Evolutionary conservation across 2,329 filamentous ascomycete species (phyloP).

Genomic region (Diaporthe citrichinensis): DNA sequence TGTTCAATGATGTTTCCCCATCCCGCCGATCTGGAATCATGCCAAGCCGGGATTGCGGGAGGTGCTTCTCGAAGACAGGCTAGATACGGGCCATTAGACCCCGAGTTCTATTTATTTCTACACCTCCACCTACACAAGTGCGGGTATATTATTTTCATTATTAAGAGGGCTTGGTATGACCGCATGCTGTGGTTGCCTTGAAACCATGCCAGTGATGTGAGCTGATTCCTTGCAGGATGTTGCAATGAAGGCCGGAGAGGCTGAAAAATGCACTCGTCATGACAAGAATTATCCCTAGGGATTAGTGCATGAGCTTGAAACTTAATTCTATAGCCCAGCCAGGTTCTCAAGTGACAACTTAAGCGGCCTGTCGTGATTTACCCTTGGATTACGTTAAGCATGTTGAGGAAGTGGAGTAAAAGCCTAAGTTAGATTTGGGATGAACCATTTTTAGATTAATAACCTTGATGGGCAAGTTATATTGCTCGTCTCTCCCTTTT

Average conservation of each 20-base stretch:
- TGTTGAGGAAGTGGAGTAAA: not conserved
- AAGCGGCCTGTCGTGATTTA: not conserved
- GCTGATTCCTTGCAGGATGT: not conserved
- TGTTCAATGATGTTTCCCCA: slow-evolving; percentile 5
- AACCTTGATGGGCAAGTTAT: not conserved
- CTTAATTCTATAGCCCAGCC: not conserved
- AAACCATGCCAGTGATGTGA: no score
- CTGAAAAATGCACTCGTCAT: slow-evolving; percentile 25
- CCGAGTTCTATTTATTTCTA: slow-evolving; percentile 9
- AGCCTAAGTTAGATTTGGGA: not conserved
- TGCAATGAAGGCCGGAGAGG: not conserved
- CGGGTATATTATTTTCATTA: not conserved
- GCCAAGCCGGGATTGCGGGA: slow-evolving; percentile 27
- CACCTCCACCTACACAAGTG: not conserved
- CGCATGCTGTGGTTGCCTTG: not conserved
- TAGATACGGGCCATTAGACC: slow-evolving; percentile 2
- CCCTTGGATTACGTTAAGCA: not conserved
- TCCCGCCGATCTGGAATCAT: not conserved
- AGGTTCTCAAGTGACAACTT: not conserved
- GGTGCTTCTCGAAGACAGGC: slow-evolving; percentile 7
- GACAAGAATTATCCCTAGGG: not conserved
- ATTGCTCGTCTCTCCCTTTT: not conserved
- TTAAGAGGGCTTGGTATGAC: slow-evolving; percentile 16
- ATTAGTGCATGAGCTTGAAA: slow-evolving; percentile 1
- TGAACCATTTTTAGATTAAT: not conserved